A percentile compares a stretch with the other conserved stretches of the same genome.
Conservation (phyloP, 768 basidiomycete genomes). For the Myochromella boudieri region DNA sequence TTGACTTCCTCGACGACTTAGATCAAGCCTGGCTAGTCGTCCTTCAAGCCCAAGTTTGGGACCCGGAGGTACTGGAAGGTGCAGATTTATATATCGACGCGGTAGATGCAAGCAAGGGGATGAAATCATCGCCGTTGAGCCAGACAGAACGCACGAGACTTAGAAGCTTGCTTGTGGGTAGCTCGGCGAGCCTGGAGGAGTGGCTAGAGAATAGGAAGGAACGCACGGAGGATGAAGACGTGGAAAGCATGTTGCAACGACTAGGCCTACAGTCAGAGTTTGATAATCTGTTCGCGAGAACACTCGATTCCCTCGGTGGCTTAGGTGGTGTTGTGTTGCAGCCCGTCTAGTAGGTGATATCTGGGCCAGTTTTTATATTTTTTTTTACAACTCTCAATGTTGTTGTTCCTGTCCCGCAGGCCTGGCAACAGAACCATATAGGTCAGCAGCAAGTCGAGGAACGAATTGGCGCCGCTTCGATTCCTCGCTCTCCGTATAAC, state of each 20-base stretch:
- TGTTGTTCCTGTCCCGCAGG: too few species aligned
- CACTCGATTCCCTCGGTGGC: constrained; percentile 60
- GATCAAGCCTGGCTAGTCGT: constrained; percentile 75
- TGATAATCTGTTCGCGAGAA: constrained; percentile 60
- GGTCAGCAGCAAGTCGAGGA: too few species aligned
- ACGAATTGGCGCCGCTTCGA: too few species aligned
- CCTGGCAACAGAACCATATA: too few species aligned
- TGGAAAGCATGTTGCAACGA: constrained; percentile 41
- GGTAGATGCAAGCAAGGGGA: constrained; percentile 27
- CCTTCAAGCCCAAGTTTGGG: constrained; percentile 66
- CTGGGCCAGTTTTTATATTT: not conserved
- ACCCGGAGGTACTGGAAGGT: constrained; percentile 41
- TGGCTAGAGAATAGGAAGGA: constrained; percentile 47
- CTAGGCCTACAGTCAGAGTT: constrained; percentile 62
- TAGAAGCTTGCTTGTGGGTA: constrained; percentile 61
- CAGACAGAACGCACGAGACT: constrained; percentile 76
- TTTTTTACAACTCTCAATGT: too few species aligned
- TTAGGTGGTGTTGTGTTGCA: constrained; percentile 27
- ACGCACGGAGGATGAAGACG: constrained; percentile 30
- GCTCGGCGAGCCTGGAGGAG: constrained; percentile 62
- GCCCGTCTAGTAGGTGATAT: not conserved
- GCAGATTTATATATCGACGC: constrained; percentile 38
- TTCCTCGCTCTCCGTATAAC: too few species aligned
- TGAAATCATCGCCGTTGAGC: constrained; percentile 49
- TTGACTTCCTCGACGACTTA: constrained; percentile 71